A percentile compares a stretch with the other conserved stretches of the same genome.
phyloP scores from a whole-genome alignment of 2,329 filamentous ascomycete genomes.

The Aspergillus eucalypticola region DNA sequence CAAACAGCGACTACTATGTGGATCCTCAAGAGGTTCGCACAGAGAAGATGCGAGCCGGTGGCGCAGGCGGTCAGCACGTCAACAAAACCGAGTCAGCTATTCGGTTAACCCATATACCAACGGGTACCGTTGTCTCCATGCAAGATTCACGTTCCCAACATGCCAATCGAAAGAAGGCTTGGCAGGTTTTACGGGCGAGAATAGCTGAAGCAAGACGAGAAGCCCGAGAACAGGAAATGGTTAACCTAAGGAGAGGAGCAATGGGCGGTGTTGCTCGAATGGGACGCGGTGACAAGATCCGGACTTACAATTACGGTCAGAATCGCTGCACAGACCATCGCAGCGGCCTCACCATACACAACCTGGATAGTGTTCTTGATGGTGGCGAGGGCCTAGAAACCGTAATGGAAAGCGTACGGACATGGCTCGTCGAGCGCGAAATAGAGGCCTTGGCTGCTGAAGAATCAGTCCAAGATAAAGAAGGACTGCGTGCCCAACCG shows the following conservation, averaged over 20 bases:
- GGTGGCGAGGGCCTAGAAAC: constrained; percentile 72
- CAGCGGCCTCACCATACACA: constrained; percentile 75
- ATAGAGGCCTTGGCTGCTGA: constrained; percentile 69
- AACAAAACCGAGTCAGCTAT: constrained; percentile 98
- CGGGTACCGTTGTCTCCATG: constrained; percentile 82
- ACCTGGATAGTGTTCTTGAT: constrained; percentile 75
- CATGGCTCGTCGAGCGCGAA: constrained; percentile 74
- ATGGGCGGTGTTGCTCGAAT: constrained; percentile 75
- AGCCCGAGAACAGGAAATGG: constrained; percentile 77
- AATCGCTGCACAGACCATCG: constrained; percentile 88
- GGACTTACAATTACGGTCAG: constrained; percentile 82
- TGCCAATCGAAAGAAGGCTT: constrained; percentile 83
- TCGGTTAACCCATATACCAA: constrained; percentile 85
- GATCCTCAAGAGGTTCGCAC: constrained; percentile 76
- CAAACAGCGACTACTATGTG: constrained; percentile 88
- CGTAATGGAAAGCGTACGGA: constrained; percentile 74
- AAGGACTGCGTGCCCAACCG: constrained; percentile 8
- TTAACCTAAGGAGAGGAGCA: constrained; percentile 72
- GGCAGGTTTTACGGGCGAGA: constrained; percentile 78
- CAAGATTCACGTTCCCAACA: constrained; percentile 91
- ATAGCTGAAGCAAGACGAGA: constrained; percentile 79
- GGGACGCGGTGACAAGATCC: constrained; percentile 88
- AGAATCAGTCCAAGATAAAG: constrained; percentile 52
- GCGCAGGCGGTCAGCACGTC: constrained; percentile 94
- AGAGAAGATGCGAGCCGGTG: constrained; percentile 89